These are phyloP conservation scores for Amoebophrya sp. DNA, from an alignment of 169 alveolate genomes.

Conservation along the genomic window DNA sequence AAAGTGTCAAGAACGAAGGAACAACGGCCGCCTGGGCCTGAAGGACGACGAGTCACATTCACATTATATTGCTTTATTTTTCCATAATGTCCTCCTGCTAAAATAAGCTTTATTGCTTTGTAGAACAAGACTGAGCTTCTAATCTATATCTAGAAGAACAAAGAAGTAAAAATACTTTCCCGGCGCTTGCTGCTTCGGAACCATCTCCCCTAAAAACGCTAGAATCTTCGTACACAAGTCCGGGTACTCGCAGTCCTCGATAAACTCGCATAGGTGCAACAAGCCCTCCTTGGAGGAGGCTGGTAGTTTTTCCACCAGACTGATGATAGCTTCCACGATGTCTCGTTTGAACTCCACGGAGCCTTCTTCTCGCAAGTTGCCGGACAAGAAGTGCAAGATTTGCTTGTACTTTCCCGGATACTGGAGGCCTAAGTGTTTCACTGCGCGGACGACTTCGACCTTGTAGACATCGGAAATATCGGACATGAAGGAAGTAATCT, in stretches of 20 bases:
- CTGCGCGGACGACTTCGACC: constrained; percentile 66
- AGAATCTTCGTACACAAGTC: constrained; percentile 59
- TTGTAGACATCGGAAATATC: constrained; percentile 32
- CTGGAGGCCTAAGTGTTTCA: constrained; percentile 73
- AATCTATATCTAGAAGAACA: too few relatives aligned
- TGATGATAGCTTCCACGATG: constrained; percentile 81
- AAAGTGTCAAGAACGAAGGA: constrained; percentile 82
- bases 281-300: constrained; percentile 69
- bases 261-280: constrained; percentile 85
- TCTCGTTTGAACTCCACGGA: constrained; percentile 73
- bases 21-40: too few relatives aligned
- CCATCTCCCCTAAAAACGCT: constrained; percentile 46
- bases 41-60: too few relatives aligned
- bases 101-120: too few relatives aligned
- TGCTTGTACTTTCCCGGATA: constrained; percentile 76
- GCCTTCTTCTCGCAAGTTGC: constrained; percentile 57
- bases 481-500: constrained; percentile 63
- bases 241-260: constrained; percentile 93
- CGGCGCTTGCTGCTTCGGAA: not conserved
- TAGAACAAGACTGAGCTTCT: too few relatives aligned
- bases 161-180: too few relatives aligned
- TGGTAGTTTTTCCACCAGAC: not conserved
- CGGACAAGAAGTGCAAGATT: not conserved
- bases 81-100: too few relatives aligned
- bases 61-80: too few relatives aligned